Base-by-base conservation (phyloP, 768 basidiomycete species). In the Coprinopsis strossmayeri region DNA sequence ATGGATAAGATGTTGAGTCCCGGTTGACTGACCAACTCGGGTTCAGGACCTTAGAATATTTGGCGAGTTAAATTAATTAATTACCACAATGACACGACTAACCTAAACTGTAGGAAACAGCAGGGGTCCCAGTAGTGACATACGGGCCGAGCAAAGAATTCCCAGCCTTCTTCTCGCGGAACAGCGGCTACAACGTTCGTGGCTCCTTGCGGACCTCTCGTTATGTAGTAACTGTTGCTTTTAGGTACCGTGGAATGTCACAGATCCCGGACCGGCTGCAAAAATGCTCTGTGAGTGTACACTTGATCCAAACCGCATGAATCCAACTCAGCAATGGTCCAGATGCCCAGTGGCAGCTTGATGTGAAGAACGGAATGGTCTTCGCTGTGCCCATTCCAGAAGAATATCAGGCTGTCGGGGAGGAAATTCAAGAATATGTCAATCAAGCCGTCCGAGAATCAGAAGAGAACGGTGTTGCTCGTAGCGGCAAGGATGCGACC, bases 331-430 rank as follows among this genome's bases (percentile, higher is more conserved):
- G 24, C 30, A 9, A 37, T 17, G n/a, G 25, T 21, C 7, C 50
- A 95, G 93, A 83, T 58, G 69, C 77, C 1, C 85, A 89, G 54
- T 67, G 71, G 56, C 77, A 84, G 53, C 70, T 98, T 0, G 79
- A 81, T 2, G 76, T 91, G 65, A 69, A 78, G 2, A 85, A 87
- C 45, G 89, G 92, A 15, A 82, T 78, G 4, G 62, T 98, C 15
- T 82, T 99, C 53, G 92, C 83, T 5, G 88, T 87, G 4, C 96
- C 96, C 18, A 96, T 98, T 46, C 96, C 94, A 0, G 76, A 78
- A 46, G 69, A 80, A 50, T 82, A 84, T 56, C 80, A 91, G 57
- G 69, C 67, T 3, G 67, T 69, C n/a, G 92, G 92, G 5, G 69
- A 72, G 45, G 56, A 65, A 32, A 77, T 96, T 12, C 92, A 97